phyloP scores from a whole-genome alignment of 768 basidiomycete species.

The Suillus occidentalis region DNA sequence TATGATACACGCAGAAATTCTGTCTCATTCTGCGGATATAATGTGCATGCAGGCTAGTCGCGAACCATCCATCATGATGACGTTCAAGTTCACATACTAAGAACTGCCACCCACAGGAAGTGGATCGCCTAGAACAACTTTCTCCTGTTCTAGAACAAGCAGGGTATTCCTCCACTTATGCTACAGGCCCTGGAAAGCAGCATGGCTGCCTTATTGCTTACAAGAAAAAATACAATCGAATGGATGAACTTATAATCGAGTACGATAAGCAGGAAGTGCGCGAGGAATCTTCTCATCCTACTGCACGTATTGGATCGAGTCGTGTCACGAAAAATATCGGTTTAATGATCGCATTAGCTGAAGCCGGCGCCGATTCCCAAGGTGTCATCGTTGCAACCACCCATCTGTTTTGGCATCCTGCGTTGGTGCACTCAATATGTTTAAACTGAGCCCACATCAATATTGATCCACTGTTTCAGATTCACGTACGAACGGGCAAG shows the following conservation, averaged over 20 bases:
- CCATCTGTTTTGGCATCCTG: slow-evolving; percentile 95
- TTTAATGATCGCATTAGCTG: slow-evolving; percentile 65
- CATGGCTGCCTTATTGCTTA: slow-evolving; percentile 88
- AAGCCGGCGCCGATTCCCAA: slow-evolving; percentile 34
- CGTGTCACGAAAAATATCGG: slow-evolving; percentile 82
- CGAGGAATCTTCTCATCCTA: slow-evolving; percentile 29
- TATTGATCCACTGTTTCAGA: slow-evolving; percentile 5
- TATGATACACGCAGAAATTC: slow-evolving; percentile 78
- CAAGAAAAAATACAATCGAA: slow-evolving; percentile 49
- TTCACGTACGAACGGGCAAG: slow-evolving; percentile 81
- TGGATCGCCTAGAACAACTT: slow-evolving; percentile 76
- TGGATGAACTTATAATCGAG: slow-evolving; percentile 49
- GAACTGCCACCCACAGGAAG: slow-evolving; percentile 58
- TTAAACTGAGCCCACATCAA: background rate
- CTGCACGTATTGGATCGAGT: slow-evolving; percentile 51
- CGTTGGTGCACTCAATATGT: slow-evolving; percentile 42
- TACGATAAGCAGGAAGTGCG: slow-evolving; percentile 71
- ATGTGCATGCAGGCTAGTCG: slow-evolving; percentile 79
- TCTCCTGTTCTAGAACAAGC: slow-evolving; percentile 63
- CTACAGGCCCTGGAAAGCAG: slow-evolving; percentile 69
- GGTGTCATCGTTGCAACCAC: slow-evolving; percentile 85
- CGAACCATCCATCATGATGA: slow-evolving; percentile 2
- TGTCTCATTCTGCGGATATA: slow-evolving; percentile 71
- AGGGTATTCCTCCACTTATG: slow-evolving; percentile 65
- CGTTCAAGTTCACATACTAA: background rate